Evolutionary conservation across 164 flowering plant genomes (phyloP).

Genomic region (Annona squamosa): DNA sequence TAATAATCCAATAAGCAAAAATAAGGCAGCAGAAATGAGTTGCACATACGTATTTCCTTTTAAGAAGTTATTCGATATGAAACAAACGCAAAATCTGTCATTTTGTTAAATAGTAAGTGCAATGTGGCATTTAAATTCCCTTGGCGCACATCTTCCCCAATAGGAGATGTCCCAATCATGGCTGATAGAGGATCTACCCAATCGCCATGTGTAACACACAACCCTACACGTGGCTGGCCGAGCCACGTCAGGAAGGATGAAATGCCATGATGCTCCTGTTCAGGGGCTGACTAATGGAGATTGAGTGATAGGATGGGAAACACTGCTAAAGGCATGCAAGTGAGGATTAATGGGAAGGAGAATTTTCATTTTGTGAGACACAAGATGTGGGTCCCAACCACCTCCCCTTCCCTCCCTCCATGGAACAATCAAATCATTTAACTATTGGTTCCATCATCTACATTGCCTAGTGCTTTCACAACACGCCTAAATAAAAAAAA

Average conservation of each 20-base stretch:
- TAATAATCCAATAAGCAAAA: too few relatives aligned
- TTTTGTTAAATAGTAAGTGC: too few relatives aligned
- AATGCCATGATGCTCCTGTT: neutral
- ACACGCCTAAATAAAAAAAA: neutral
- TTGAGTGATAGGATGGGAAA: constrained; percentile 2
- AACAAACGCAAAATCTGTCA: too few relatives aligned
- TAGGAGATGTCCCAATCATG: neutral
- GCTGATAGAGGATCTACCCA: neutral
- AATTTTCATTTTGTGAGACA: constrained; percentile 1
- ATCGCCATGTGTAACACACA: neutral
- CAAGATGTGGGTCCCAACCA: neutral
- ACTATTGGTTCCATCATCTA: neutral
- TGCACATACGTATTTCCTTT: too few relatives aligned
- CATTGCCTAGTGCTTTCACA: constrained; percentile 3
- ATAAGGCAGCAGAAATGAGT: too few relatives aligned
- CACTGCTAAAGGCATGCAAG: neutral
- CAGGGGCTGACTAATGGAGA: neutral
- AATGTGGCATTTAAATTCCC: too few relatives aligned
- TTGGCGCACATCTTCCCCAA: neutral
- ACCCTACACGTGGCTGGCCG: neutral
- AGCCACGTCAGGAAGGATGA: neutral
- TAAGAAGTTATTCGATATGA: too few relatives aligned
- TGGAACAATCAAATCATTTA: constrained; percentile 5
- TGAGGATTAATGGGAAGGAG: neutral
- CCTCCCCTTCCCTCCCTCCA: neutral